Conservation (phyloP, 2,329 filamentous ascomycete genomes). For the Calonectria henricotiae region DNA sequence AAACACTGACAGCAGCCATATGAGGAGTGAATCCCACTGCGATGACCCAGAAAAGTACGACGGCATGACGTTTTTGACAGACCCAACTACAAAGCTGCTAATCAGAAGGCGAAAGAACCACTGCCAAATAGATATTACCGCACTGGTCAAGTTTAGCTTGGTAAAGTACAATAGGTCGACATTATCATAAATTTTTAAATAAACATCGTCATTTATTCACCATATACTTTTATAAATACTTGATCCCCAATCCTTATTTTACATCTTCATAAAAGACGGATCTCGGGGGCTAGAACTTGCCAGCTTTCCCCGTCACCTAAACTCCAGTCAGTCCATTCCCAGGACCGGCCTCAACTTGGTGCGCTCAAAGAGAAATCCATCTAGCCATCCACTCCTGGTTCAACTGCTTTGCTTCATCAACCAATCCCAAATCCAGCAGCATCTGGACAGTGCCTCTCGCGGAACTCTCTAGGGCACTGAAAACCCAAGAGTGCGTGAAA, state of each 20-base stretch:
- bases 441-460: conserved; percentile 71
- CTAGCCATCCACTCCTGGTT: conserved; percentile 74
- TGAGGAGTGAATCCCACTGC: neutral
- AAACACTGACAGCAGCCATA: neutral
- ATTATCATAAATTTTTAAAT: no score
- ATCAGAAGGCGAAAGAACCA: neutral
- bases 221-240: no score
- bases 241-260: no score
- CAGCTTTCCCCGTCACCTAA: no score
- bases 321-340: no score
- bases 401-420: conserved; percentile 74
- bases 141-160: no score
- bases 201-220: no score
- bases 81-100: neutral
- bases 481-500: conserved; percentile 73
- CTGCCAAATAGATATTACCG: no score
- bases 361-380: conserved; percentile 60
- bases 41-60: neutral
- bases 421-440: conserved; percentile 69
- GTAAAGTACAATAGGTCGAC: no score
- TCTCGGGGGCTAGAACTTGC: no score
- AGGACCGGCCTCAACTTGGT: no score
- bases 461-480: conserved; percentile 69
- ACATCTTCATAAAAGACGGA: no score
- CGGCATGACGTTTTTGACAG: neutral